A percentile compares a stretch with the other conserved stretches of the same genome.
Conservation (phyloP, 257 asterid genomes). For the Rubia yunnanensis region DNA sequence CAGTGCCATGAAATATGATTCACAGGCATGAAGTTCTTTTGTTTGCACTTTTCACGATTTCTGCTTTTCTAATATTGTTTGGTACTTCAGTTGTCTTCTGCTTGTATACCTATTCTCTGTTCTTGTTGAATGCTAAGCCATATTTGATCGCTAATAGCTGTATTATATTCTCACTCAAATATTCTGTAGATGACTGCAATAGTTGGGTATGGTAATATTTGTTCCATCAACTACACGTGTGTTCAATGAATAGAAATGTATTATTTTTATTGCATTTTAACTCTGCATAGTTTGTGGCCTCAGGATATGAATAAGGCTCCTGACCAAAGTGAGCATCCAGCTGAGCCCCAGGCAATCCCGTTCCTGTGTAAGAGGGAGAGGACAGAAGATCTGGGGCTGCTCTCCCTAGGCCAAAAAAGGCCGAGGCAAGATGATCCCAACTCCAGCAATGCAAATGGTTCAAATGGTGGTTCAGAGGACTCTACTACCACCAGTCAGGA, state of each 20-base stretch:
- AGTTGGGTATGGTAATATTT: too few species aligned
- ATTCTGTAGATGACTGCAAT: too few species aligned
- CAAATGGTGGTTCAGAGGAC: constrained; percentile 92
- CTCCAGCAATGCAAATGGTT: constrained; percentile 84
- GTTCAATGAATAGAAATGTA: too few species aligned
- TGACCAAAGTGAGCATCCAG: constrained; percentile 26
- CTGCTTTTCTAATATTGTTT: background rate
- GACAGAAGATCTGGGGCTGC: constrained; percentile 57
- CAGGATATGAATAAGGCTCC: constrained; percentile 62
- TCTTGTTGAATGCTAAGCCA: too few species aligned
- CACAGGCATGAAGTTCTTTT: background rate
- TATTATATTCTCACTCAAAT: too few species aligned
- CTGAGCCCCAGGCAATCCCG: constrained; percentile 29
- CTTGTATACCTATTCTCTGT: too few species aligned
- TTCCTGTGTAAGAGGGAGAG: constrained; percentile 80
- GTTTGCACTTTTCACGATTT: background rate
- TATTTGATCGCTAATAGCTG: too few species aligned
- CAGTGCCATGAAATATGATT: background rate
- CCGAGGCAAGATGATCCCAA: constrained; percentile 66
- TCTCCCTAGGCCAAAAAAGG: constrained; percentile 63
- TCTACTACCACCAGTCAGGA: constrained; percentile 89
- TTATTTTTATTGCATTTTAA: too few species aligned
- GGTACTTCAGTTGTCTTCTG: too few species aligned
- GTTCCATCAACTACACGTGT: too few species aligned
- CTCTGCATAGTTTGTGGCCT: constrained; percentile 4